Conservation (phyloP, 2,329 filamentous ascomycete species). For the Xylariaceae sp. region DNA sequence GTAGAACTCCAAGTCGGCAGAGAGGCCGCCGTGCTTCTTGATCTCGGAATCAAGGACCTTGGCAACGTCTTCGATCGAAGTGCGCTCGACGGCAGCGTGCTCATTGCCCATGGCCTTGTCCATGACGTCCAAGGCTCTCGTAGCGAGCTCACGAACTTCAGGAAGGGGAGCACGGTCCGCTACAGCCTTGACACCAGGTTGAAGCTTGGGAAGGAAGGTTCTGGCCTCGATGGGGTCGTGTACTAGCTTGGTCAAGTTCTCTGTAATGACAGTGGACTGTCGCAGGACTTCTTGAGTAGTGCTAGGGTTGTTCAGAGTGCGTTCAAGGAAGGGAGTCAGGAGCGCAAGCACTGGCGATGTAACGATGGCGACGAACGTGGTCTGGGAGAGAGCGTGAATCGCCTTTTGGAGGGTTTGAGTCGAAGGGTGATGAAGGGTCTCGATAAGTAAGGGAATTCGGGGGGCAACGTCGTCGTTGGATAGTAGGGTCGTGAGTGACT, state of each 20-base stretch:
- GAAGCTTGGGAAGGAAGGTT: slow-evolving; percentile 89
- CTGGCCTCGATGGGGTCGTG: slow-evolving; percentile 92
- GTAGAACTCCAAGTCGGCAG: slow-evolving; percentile 59
- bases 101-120: slow-evolving; percentile 83
- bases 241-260: slow-evolving; percentile 97
- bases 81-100: slow-evolving; percentile 60
- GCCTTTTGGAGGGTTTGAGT: slow-evolving; percentile 86
- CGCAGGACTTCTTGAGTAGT: slow-evolving; percentile 92
- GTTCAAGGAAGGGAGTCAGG: slow-evolving; percentile 88
- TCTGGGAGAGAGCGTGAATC: slow-evolving; percentile 93
- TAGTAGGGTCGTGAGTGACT: slow-evolving; percentile 77
- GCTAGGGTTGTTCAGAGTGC: slow-evolving; percentile 83
- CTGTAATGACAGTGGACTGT: slow-evolving; percentile 92
- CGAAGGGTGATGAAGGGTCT: slow-evolving; percentile 92
- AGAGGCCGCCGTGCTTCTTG: slow-evolving; percentile 60
- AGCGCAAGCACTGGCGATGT: slow-evolving; percentile 93
- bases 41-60: slow-evolving; percentile 71
- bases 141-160: slow-evolving; percentile 86
- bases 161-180: slow-evolving; percentile 84
- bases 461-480: slow-evolving; percentile 96
- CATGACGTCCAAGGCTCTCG: slow-evolving; percentile 78
- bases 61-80: slow-evolving; percentile 66
- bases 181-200: slow-evolving; percentile 87
- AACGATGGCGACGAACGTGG: slow-evolving; percentile 95
- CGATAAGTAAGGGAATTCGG: slow-evolving; percentile 84